A percentile compares a stretch with the other conserved stretches of the same genome.
Conservation (phyloP, 2,329 filamentous ascomycete species). For the Calonectria crousiana region DNA sequence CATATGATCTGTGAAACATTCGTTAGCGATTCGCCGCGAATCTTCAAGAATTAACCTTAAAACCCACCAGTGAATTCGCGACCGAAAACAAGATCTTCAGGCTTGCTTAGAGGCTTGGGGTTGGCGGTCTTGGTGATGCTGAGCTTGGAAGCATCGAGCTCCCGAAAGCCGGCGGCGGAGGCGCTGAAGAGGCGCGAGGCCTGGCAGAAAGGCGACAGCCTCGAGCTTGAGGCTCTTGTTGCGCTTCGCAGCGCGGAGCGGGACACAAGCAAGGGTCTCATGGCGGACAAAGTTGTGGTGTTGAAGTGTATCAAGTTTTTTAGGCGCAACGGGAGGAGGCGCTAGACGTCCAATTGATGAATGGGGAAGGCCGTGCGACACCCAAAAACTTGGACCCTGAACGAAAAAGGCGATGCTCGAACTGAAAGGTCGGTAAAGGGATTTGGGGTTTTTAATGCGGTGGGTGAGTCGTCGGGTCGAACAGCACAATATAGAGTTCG, state of each 20-base stretch:
- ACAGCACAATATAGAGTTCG: slow-evolving; percentile 29
- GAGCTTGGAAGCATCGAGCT: slow-evolving; percentile 83
- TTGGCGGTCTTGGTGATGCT: slow-evolving; percentile 78
- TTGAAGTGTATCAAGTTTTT: slow-evolving; percentile 1
- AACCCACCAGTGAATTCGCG: slow-evolving; percentile 85
- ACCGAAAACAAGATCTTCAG: slow-evolving; percentile 90
- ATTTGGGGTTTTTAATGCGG: slow-evolving; percentile 18
- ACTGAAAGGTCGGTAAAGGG: slow-evolving; percentile 5
- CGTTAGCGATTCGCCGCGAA: slow-evolving; percentile 25
- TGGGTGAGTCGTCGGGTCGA: slow-evolving; percentile 13
- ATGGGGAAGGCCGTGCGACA: not conserved
- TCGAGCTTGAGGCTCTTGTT: slow-evolving; percentile 53
- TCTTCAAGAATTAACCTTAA: not conserved
- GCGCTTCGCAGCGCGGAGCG: slow-evolving; percentile 51
- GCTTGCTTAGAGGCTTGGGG: slow-evolving; percentile 80
- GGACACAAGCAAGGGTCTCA: slow-evolving; percentile 48
- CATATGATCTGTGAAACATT: slow-evolving; percentile 83
- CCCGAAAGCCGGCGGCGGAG: slow-evolving; percentile 67
- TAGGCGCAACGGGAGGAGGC: not conserved
- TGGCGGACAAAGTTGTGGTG: slow-evolving; percentile 31
- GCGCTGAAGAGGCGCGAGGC: slow-evolving; percentile 62
- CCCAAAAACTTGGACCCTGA: not conserved
- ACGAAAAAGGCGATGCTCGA: not conserved
- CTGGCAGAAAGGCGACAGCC: slow-evolving; percentile 48
- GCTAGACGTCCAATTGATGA: not conserved